Evolutionary conservation across 1,284 basidiomycete genomes (phyloP), one percentile per base, ranked within the genome.

Genomic region (Porogramme epimiltina): DNA sequence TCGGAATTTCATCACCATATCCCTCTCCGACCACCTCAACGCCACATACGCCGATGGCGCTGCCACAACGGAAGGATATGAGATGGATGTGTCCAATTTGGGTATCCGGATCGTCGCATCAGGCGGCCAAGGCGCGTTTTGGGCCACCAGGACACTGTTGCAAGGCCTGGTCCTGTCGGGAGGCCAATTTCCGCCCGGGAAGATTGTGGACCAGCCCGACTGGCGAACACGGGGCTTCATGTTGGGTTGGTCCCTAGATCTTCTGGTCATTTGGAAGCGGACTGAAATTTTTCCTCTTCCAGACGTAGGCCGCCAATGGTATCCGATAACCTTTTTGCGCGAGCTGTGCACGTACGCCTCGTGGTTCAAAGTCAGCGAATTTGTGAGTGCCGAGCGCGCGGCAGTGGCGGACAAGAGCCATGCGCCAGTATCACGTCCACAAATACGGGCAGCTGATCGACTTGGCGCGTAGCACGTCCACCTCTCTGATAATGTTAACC

Each of bases 261-360:
- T 9, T 37, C 5, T 9, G 10, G 13, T 18, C 34, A 6, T 31
- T 31, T 13, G 28, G 6, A 6, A 8, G 13, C 16, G 25, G 26
- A 15, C 41, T 26, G 26, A 19, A 16, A 18, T 11, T 37, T 25
- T 47, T 23, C 16, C 15, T 31, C 19, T 47, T 23, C 23, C 40
- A 65, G 70, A 72, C 54, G 67, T 61, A n/a, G 70, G 67, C 5
- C 47, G 70, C n/a, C 69, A 72, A 45, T 72, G 63, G 62, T 71
- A 71, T 45, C 69, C 66, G 6, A 62, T 65, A 18, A 46, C 53
- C 4, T 69, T 70, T 54, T 55, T 71, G 45, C 63, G 51, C 42
- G 69, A 71, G 38, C 51, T 73, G 26, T 73, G 70, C 56, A 55
- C 68, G 8, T 72, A 71, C 43, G 62, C 65, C 4, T 71, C 70